Percentiles rank a stretch among this genome's conserved stretches.
These are phyloP conservation scores for Triticum aestivum DNA, from an alignment of 176 grass and related monocot genomes.

Conservation along the genomic window IWGSC_CS_RefSeq_v2.1 NC_057799.1:6491164-6491663, in stretches of 20 bases:
- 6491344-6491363: conserved; percentile 96
- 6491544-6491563: conserved; percentile 96
- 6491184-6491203: conserved; percentile 96
- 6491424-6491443: conserved; percentile 98
- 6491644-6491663: conserved; percentile 77
- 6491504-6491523: conserved; percentile 84
- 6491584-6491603: conserved; percentile 91
- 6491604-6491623: conserved; percentile 86
- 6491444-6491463: conserved; percentile 70
- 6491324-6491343: conserved; percentile 92
- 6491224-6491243: conserved; percentile 21
- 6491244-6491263: conserved; percentile 30
- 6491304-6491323: conserved; percentile 62
- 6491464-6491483: conserved; percentile 16
- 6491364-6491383: conserved; percentile 76
- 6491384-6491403: conserved; percentile 68
- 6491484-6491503: conserved; percentile 62
- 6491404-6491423: conserved; percentile 80
- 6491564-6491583: conserved; percentile 69
- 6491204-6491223: conserved; percentile 70
- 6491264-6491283: not conserved
- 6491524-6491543: conserved; percentile 97
- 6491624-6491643: conserved; percentile 74
- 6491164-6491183: conserved; percentile 94
- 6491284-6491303: conserved; percentile 14